Percentiles rank a stretch among this genome's conserved stretches.
Evolutionary conservation across 495 filamentous ascomycete genomes (phyloP).

Genomic region (Beverwykella pulmonaria): DNA sequence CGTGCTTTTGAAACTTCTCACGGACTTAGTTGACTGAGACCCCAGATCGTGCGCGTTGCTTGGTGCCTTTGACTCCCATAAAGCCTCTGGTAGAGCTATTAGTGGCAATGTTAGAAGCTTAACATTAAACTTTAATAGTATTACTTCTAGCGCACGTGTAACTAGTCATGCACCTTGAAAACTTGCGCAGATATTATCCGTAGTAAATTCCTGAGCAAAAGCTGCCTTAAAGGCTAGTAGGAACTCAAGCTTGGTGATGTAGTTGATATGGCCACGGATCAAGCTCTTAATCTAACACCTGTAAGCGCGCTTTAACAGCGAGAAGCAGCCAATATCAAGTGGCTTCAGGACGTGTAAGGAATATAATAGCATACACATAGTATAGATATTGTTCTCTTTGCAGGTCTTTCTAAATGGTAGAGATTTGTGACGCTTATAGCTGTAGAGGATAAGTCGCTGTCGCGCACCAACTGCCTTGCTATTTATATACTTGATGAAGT

Average conservation of each 20-base stretch:
- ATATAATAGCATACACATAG: slow-evolving; percentile 11
- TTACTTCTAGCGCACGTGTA: too few species aligned
- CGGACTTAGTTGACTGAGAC: slow-evolving; percentile 19
- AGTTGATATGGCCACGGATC: slow-evolving; percentile 4
- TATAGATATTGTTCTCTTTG: slow-evolving; percentile 14
- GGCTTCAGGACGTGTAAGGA: slow-evolving; percentile 10
- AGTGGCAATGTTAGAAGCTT: too few species aligned
- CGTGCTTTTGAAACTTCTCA: slow-evolving; percentile 6
- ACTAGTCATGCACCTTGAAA: too few species aligned
- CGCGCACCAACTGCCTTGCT: neutral
- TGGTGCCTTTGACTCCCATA: slow-evolving; percentile 17
- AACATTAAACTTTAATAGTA: too few species aligned
- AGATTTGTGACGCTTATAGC: slow-evolving; percentile 10
- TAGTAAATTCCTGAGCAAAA: too few species aligned
- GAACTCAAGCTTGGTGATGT: slow-evolving; percentile 15
- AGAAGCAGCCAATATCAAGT: slow-evolving; percentile 17
- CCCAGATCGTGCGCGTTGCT: slow-evolving; percentile 14
- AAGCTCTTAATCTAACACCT: neutral
- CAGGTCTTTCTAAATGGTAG: slow-evolving; percentile 2
- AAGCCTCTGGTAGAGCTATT: slow-evolving; percentile 4
- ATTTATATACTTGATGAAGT: slow-evolving; percentile 16
- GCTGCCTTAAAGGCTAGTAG: slow-evolving; percentile 2
- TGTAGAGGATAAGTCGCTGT: slow-evolving; percentile 7
- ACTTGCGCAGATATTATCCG: too few species aligned
- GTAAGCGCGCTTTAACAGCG: slow-evolving; percentile 11